Conservation (phyloP, 768 basidiomycete species). For the Holtermannia corniformis region DNA sequence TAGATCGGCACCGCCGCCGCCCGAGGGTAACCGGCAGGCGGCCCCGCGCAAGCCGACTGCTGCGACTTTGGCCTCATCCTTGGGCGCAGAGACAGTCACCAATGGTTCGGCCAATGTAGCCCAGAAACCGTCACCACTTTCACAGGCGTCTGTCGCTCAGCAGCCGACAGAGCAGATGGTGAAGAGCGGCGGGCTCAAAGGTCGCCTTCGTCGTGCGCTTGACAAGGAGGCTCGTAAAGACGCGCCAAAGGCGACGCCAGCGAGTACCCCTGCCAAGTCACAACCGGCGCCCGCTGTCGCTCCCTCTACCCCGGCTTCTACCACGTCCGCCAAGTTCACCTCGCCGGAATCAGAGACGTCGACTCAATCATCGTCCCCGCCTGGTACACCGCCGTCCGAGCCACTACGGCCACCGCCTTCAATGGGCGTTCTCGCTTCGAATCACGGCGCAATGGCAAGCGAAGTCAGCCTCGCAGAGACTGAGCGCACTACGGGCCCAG, state of each 20-base stretch:
- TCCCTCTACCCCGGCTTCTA: slow-evolving; percentile 3
- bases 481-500: slow-evolving; percentile 33
- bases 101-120: not conserved
- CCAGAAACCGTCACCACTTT: slow-evolving; percentile 50
- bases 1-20: not conserved
- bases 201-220: slow-evolving; percentile 62
- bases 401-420: not conserved
- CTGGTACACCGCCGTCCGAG: slow-evolving; percentile 26
- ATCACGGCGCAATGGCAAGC: slow-evolving; percentile 19
- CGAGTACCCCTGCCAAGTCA: not conserved
- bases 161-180: slow-evolving; percentile 34
- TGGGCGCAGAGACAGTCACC: not conserved
- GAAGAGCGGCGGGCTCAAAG: slow-evolving; percentile 58
- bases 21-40: too few relatives aligned
- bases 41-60: too few relatives aligned
- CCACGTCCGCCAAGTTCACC: slow-evolving; percentile 1
- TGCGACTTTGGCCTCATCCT: too few relatives aligned
- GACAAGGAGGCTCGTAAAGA: slow-evolving; percentile 19
- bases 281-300: not conserved
- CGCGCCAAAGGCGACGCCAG: slow-evolving; percentile 16
- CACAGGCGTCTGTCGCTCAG: slow-evolving; percentile 57
- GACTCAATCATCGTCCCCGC: slow-evolving; percentile 29
- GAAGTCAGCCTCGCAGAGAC: slow-evolving; percentile 28
- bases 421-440: slow-evolving; percentile 14
- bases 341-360: slow-evolving; percentile 27